phyloP scores from a whole-genome alignment of 1,284 basidiomycete genomes.

The Leccinum griseonigrum region DNA sequence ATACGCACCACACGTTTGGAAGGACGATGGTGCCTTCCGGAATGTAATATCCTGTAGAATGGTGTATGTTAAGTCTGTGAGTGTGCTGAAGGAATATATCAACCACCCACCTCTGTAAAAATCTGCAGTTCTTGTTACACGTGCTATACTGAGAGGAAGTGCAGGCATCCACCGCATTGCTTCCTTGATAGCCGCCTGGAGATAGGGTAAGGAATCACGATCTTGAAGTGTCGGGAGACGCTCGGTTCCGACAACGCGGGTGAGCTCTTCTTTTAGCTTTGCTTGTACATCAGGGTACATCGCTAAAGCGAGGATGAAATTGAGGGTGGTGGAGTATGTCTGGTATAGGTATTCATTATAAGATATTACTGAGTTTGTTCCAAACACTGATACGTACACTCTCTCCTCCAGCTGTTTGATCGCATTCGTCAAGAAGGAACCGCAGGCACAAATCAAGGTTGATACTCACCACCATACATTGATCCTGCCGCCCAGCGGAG shows the following conservation, averaged over 20 bases:
- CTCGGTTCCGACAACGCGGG: constrained; percentile 19
- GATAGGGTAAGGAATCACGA: constrained; percentile 31
- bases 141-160: constrained; percentile 23
- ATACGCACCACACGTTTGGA: constrained; percentile 35
- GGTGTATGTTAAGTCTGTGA: neutral
- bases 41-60: constrained; percentile 26
- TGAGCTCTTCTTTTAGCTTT: constrained; percentile 22
- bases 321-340: constrained; percentile 27
- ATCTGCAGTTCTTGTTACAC: constrained; percentile 8
- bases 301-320: constrained; percentile 28
- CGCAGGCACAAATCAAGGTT: no score
- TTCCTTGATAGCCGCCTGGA: constrained; percentile 32
- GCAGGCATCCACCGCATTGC: constrained; percentile 28
- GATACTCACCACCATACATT: constrained; percentile 27
- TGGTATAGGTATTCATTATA: constrained; percentile 2
- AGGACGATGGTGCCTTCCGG: constrained; percentile 32
- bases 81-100: neutral
- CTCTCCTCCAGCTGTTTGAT: constrained; percentile 23
- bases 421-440: neutral
- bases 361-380: neutral
- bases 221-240: constrained; percentile 32
- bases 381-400: constrained; percentile 10
- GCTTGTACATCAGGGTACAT: constrained; percentile 21
- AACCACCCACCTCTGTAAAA: constrained; percentile 11
- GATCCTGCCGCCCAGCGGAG: constrained; percentile 26